Evolutionary conservation across 371 early-diverging fungal species (phyloP), one percentile per base, ranked within the genome.

Genomic region (Mortierella sp.): DNA sequence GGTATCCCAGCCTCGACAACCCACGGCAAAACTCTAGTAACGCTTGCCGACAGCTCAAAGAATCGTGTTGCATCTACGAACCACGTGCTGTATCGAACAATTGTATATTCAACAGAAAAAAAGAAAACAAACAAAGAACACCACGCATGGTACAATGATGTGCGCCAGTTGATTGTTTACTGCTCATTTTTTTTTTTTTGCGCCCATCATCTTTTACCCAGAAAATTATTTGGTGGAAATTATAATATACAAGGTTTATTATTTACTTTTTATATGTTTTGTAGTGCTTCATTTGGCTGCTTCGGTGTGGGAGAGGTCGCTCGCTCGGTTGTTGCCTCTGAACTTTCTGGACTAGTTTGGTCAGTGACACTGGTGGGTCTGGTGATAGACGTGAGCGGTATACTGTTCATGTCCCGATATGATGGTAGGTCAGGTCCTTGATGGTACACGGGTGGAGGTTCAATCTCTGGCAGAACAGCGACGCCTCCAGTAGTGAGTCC

Each of bases 361-460:
- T 22, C 14, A 9, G 11, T 24, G 5, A 20, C n/a, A 37, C 26
- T 54, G 14, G 9, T 28, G 14, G 40, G 66, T 22, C 30, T n/a
- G 28, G 66, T 26, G 30, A 68, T 61, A 20, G 68, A 60, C 26
- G 62, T 62, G 12, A 69, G 51, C 54, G 49, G 3, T 26, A 62
- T 62, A 11, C 62, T 62, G 43, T 62, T 54, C 43, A 62, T 2
- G 62, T 62, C 62, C 9, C 55, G 37, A 32, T 72, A 66, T 5
- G 66, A 39, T 14, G 73, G 73, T 24, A 72, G 43, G 32, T 66
- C 73, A 9, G 32, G 24, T 43, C 66, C 73, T 35, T 66, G 73
- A 55, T 72, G 66, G 52, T 72, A 72, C n/a, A 72, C 8, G 1
- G 73, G 73, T 45, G 57, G 62, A 9, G 73, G 73, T 16, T 66